Evolutionary conservation across 257 asterid species (phyloP).

Genomic region (Apocynum venetum): DNA sequence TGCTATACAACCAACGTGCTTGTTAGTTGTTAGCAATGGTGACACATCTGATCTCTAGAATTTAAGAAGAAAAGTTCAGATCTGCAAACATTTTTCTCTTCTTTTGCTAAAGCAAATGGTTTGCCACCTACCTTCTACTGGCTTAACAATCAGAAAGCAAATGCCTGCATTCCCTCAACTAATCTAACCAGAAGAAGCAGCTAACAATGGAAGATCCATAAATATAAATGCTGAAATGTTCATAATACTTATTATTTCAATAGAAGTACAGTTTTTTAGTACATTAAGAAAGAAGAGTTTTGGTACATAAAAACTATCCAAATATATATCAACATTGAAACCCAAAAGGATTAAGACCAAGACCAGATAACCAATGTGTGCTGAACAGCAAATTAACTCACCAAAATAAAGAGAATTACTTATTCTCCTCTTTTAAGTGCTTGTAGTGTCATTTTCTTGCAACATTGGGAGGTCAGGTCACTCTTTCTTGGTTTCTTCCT

Average conservation of each 20-base stretch:
- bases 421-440: background rate
- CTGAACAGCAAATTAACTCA: background rate
- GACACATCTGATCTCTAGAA: too few species aligned
- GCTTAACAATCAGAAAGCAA: too few species aligned
- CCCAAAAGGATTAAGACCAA: background rate
- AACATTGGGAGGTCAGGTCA: background rate
- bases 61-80: too few species aligned
- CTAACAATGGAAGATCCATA: background rate
- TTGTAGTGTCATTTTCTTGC: background rate
- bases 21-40: too few species aligned
- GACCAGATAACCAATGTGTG: background rate
- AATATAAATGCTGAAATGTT: background rate
- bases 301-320: background rate
- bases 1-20: too few species aligned
- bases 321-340: background rate
- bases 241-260: background rate
- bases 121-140: too few species aligned
- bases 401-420: background rate
- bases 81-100: too few species aligned
- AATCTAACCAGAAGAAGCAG: background rate
- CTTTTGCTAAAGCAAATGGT: too few species aligned
- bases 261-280: background rate
- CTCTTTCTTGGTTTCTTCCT: conserved; percentile 12
- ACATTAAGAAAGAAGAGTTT: background rate
- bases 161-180: background rate